Base-by-base conservation (phyloP, 768 basidiomycete genomes). In the Xerocomellus amylosporus region DNA sequence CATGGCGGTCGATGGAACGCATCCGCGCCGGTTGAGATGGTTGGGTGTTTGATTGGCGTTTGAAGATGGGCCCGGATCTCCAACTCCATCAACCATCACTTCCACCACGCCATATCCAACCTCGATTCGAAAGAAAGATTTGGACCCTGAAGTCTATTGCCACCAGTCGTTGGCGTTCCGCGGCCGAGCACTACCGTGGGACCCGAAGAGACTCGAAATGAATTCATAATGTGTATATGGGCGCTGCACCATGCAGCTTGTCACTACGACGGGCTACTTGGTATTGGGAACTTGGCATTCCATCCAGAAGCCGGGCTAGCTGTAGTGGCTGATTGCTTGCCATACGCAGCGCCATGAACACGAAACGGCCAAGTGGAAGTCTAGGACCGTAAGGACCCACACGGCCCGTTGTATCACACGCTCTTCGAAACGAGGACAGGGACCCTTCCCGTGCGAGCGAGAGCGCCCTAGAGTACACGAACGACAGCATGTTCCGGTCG, bases 81-180 rank as follows among this genome's bases (percentile, higher is more conserved):
- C 40, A 15, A 8, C 22, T 24, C 28, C 13, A 51, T 22, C 20
- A 37, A 31, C 10, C 31, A 33, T 42, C 44, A 34, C 45, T 15
- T 28, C 41, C 34, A 54, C 39, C 26, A 49, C 1, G 46, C n/a
- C 30, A 30, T 36, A 7, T 43, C 20, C 13, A 43, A 43, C 26
- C 9, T 43, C 8, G 38, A 38, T 17, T 46, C 26, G 48, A 51
- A 15, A 36, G 17, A 12, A 13, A 8, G 49, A 41, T 5, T 36
- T 14, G 12, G 63, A 49, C 58, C 62, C 55, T 59, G 55, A 46
- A 53, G 62, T 54, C 55, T 47, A 57, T 63, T 38, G 48, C 34
- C 10, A 55, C 48, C 30, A 37, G 49, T 61, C 34, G 14, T 46
- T 58, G 46, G 63, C 36, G 51, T 46, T 14, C 62, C 53, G 58